Evolutionary conservation across 176 grass and related monocot species (phyloP).

Genomic region (Cenchrus purpureus): DNA sequence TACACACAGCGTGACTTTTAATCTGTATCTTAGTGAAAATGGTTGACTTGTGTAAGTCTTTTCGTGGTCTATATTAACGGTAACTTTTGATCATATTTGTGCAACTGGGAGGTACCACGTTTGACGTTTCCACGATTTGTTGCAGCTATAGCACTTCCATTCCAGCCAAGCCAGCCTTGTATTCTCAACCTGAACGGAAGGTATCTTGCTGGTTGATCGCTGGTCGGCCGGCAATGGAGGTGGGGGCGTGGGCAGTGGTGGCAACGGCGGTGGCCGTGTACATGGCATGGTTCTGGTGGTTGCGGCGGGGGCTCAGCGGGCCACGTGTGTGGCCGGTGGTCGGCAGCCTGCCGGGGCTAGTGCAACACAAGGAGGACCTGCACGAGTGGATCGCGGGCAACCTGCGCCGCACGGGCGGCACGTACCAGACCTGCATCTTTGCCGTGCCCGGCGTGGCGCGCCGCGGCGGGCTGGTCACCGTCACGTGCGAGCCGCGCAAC

Average conservation of each 20-base stretch:
- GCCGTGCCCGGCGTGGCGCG: conserved; percentile 78
- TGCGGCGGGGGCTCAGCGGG: conserved; percentile 64
- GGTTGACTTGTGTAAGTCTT: no score
- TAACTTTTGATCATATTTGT: no score
- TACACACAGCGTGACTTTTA: no score
- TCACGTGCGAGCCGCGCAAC: conserved; percentile 93
- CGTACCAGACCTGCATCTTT: conserved; percentile 97
- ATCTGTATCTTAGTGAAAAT: no score
- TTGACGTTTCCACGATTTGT: no score
- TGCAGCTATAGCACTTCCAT: no score
- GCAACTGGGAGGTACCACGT: no score
- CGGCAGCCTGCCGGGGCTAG: conserved; percentile 87
- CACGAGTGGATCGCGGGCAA: conserved; percentile 94
- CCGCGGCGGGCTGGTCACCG: conserved; percentile 80
- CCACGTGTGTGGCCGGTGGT: conserved; percentile 92
- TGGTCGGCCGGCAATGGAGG: conserved; percentile 51
- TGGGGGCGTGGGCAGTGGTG: conserved; percentile 53
- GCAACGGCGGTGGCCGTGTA: conserved; percentile 55
- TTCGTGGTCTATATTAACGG: no score
- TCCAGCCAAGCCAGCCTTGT: no score
- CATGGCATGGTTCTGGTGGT: conserved; percentile 87
- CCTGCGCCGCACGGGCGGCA: conserved; percentile 64
- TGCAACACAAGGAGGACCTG: conserved; percentile 88
- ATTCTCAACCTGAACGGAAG: no score
- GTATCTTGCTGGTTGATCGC: not conserved